A percentile compares a stretch with the other conserved stretches of the same genome.
Evolutionary conservation across 2,329 filamentous ascomycete genomes (phyloP).

Genomic region (Aureobasidium mangrovei): DNA sequence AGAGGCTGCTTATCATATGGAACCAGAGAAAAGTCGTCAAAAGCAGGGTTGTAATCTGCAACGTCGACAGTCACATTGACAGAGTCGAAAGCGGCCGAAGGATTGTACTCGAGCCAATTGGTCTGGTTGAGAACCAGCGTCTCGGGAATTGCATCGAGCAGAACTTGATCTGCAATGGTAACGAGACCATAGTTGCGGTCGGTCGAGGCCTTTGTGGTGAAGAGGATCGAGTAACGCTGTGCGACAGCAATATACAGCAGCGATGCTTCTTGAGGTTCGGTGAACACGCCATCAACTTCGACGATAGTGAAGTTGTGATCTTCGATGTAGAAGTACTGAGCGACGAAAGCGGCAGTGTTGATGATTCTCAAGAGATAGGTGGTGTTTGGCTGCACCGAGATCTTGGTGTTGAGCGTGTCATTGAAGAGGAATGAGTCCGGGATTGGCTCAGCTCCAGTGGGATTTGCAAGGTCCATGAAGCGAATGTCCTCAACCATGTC

Average conservation of each 20-base stretch:
- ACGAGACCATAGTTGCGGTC: constrained; percentile 53
- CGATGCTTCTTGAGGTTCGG: constrained; percentile 50
- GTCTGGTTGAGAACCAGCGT: constrained; percentile 58
- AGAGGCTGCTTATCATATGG: constrained; percentile 58
- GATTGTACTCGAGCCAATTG: constrained; percentile 48
- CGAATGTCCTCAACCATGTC: constrained; percentile 38
- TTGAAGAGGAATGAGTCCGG: constrained; percentile 59
- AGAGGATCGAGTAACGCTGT: constrained; percentile 60
- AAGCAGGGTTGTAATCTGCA: constrained; percentile 54
- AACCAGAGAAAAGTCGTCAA: constrained; percentile 65
- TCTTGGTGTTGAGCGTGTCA: constrained; percentile 42
- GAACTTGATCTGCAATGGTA: constrained; percentile 25
- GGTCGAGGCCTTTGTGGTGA: constrained; percentile 51
- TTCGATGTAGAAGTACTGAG: constrained; percentile 59
- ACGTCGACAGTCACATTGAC: constrained; percentile 38
- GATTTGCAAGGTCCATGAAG: constrained; percentile 47
- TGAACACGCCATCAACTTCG: constrained; percentile 61
- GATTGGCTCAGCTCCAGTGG: constrained; percentile 55
- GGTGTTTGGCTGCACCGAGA: constrained; percentile 42
- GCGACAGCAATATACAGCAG: constrained; percentile 60
- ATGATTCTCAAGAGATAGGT: constrained; percentile 59
- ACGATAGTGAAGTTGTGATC: constrained; percentile 56
- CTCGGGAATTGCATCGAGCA: constrained; percentile 59
- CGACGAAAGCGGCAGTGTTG: constrained; percentile 61
- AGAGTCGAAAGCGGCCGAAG: constrained; percentile 30